phyloP scores from a whole-genome alignment of 2,329 filamentous ascomycete genomes.

The Neocatenulostroma microsporum region DNA sequence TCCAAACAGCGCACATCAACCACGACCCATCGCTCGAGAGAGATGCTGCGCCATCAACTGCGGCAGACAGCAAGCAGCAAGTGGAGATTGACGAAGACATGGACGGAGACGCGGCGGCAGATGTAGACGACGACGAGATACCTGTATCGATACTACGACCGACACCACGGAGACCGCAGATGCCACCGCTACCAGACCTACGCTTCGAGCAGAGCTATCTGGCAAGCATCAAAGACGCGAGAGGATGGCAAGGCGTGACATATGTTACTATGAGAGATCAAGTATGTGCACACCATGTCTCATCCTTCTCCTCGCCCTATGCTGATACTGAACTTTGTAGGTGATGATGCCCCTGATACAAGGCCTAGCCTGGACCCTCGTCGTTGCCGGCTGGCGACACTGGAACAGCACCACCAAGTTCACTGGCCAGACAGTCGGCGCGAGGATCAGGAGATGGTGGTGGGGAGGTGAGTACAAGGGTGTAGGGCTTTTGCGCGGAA shows the following conservation, averaged over 20 bases:
- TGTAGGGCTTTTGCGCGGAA: no score
- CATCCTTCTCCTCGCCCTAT: neutral
- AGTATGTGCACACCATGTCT: conserved; percentile 41
- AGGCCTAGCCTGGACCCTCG: conserved; percentile 80
- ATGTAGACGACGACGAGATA: conserved; percentile 58
- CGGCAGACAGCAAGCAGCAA: conserved; percentile 59
- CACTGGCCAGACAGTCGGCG: conserved; percentile 68
- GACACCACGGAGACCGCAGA: conserved; percentile 44
- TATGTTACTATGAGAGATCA: conserved; percentile 87
- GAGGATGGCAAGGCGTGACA: conserved; percentile 69
- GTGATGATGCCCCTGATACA: conserved; percentile 80
- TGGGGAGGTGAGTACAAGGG: no score
- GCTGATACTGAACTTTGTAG: conserved; percentile 45
- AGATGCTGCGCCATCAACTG: conserved; percentile 74
- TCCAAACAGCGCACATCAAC: conserved; percentile 76
- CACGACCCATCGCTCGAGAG: conserved; percentile 60
- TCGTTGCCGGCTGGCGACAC: conserved; percentile 77
- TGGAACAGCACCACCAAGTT: conserved; percentile 77
- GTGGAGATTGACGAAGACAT: conserved; percentile 39
- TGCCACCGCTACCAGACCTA: conserved; percentile 72
- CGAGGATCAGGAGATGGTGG: conserved; percentile 82
- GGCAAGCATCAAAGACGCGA: conserved; percentile 71
- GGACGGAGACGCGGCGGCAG: conserved; percentile 31
- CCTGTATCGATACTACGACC: conserved; percentile 57
- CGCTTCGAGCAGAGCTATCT: conserved; percentile 98